Evolutionary conservation across 2,329 filamentous ascomycete species (phyloP).

Genomic region (Trichoderma pleuroti): DNA sequence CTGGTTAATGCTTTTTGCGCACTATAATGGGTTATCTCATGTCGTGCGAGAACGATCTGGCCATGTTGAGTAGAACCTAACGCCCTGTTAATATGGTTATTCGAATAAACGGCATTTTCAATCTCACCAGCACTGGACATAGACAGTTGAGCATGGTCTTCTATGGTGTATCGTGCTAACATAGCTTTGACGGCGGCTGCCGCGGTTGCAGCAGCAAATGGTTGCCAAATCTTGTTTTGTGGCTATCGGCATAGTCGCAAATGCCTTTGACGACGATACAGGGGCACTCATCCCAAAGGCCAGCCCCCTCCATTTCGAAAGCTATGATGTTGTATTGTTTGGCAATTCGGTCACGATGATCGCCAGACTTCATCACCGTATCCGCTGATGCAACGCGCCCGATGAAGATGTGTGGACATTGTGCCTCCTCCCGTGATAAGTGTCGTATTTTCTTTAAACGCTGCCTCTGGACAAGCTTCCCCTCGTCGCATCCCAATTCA

Average conservation of each 20-base stretch:
- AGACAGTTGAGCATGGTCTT: not conserved
- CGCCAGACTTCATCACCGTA: slow-evolving; percentile 37
- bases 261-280: slow-evolving; percentile 36
- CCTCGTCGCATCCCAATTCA: not conserved
- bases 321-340: slow-evolving; percentile 23
- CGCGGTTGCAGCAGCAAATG: slow-evolving; percentile 18
- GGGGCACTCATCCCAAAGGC: slow-evolving; percentile 29
- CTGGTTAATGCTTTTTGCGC: no score
- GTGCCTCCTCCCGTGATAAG: not conserved
- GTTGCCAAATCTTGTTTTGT: slow-evolving; percentile 37
- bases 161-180: not conserved
- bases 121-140: not conserved
- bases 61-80: not conserved
- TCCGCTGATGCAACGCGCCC: slow-evolving; percentile 38
- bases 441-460: not conserved
- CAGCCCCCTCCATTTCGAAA: slow-evolving; percentile 34
- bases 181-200: slow-evolving; percentile 5
- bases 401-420: slow-evolving; percentile 23
- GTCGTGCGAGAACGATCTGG: not conserved
- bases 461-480: not conserved
- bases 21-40: not conserved
- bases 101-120: fast-evolving
- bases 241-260: slow-evolving; percentile 38
- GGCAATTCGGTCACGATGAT: slow-evolving; percentile 33
- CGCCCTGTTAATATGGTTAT: not conserved